Evolutionary conservation across 2,329 filamentous ascomycete species (phyloP).

Genomic region (Aspergillus latus): DNA sequence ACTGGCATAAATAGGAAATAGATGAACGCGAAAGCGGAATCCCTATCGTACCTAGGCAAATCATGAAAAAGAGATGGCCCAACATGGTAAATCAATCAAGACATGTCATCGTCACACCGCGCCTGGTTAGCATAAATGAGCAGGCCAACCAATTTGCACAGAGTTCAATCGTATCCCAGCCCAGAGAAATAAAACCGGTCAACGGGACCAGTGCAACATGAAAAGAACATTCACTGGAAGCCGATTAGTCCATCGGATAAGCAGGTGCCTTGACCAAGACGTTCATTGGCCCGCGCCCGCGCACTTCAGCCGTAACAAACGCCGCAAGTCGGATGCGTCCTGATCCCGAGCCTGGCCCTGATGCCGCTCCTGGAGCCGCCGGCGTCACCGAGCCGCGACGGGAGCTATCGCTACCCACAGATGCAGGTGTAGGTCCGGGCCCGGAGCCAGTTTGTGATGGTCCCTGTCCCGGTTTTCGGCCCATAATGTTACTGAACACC

Average conservation of each 20-base stretch:
- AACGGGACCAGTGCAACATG: too few relatives aligned
- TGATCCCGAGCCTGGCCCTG: conserved; percentile 19
- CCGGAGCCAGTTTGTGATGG: neutral
- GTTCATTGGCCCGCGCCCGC: conserved; percentile 61
- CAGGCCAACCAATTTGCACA: too few relatives aligned
- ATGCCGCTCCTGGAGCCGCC: conserved; percentile 16
- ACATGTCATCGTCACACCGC: too few relatives aligned
- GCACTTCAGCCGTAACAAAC: conserved; percentile 72
- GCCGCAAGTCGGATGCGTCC: conserved; percentile 69
- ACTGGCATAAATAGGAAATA: too few relatives aligned
- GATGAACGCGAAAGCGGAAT: too few relatives aligned
- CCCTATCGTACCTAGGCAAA: too few relatives aligned
- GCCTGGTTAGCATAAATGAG: too few relatives aligned
- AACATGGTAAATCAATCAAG: too few relatives aligned
- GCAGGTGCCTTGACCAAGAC: conserved; percentile 75
- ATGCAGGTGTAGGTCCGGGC: neutral
- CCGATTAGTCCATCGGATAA: conserved; percentile 43
- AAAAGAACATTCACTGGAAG: too few relatives aligned
- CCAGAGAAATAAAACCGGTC: too few relatives aligned
- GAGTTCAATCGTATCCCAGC: too few relatives aligned
- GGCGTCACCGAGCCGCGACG: neutral
- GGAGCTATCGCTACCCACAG: neutral
- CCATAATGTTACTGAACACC: conserved; percentile 24
- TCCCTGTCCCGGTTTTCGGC: conserved; percentile 5
- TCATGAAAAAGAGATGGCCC: too few relatives aligned